Conservation (phyloP, 441 rosid species). For the Kokia cookei region DNA sequence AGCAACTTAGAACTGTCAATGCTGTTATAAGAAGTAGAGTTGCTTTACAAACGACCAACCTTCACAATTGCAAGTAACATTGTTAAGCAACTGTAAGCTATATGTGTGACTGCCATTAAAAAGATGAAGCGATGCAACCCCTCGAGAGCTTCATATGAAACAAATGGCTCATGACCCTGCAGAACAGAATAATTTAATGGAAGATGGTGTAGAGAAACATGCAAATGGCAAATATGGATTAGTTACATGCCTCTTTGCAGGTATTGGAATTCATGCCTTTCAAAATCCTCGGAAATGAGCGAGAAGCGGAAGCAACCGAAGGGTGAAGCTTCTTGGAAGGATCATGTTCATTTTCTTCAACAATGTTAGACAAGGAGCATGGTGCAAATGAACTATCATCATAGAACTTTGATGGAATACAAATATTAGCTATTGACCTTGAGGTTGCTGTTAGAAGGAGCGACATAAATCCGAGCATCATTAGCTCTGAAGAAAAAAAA, state of each 20-base stretch:
- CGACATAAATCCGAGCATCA: conserved; percentile 96
- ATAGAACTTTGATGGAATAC: conserved; percentile 82
- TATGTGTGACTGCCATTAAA: conserved; percentile 90
- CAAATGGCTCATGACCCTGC: conserved; percentile 87
- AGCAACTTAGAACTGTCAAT: neutral
- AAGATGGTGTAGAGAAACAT: neutral
- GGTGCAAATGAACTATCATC: conserved; percentile 53
- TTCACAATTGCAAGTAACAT: conserved; percentile 90
- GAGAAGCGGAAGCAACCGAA: conserved; percentile 25
- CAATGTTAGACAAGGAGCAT: conserved; percentile 55
- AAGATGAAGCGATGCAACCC: conserved; percentile 95
- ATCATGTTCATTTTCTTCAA: conserved; percentile 37
- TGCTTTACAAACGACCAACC: conserved; percentile 28
- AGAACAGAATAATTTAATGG: conserved; percentile 7
- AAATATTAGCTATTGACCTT: conserved; percentile 60
- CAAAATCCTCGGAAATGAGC: conserved; percentile 46
- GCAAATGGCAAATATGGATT: conserved; percentile 6
- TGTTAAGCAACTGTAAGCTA: conserved; percentile 88
- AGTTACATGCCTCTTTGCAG: conserved; percentile 62
- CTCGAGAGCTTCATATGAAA: conserved; percentile 86
- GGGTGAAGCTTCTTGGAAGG: conserved; percentile 50
- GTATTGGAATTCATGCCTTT: conserved; percentile 35
- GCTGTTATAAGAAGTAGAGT: neutral
- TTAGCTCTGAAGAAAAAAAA: conserved; percentile 55
- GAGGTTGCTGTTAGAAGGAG: conserved; percentile 86